Base-by-base conservation (phyloP, 108 stramenopile genomes). In the Bacterosira constricta region DNA sequence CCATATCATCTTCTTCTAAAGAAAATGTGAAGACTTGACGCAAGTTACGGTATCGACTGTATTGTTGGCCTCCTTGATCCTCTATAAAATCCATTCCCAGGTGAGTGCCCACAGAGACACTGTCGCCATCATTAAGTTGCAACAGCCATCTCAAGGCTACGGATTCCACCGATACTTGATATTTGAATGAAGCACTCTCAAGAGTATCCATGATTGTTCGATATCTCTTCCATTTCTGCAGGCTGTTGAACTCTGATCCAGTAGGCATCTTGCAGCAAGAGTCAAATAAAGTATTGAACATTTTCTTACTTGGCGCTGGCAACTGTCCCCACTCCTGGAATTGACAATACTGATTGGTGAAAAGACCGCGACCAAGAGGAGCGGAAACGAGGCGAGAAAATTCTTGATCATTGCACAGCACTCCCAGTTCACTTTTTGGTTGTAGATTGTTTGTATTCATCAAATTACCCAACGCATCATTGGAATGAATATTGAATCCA, bases 1-100 rank as follows among this genome's bases (percentile, higher is more conserved):
- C 63, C 79, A 84, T 77, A 59, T 92, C 91, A 27, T 90, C 83
- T 25, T 88, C 86, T 49, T 90, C 89, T 46, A 92, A 49, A 30
- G 70, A 61, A 74, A 92, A 92, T 44, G 66, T 74, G 73, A 92
- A 90, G 1, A 86, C 86, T 49, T 87, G 50, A 18, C 89, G 87
- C 44, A 88, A 63, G 13, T 81, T 54, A 34, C 42, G 49, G 1
- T 63, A 46, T 70, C 81, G 38, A 38, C 45, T 72, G 23, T 66
- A 74, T 44, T 57, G 59, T 20, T 20, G 13, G 8, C 78, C 68
- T 29, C 76, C 76, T 47, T 77, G 52, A 25, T 76, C 63, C 34
- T 76, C 70, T 32, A 18, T 53, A 32, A 75, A 44, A 62, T 80
- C 59, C 58, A 59, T 55, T 1, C 69, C 69, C 54, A 81, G 51